Percentiles rank a stretch among this genome's conserved stretches.
Evolutionary conservation across 345 rosid species (phyloP).

Genomic region (Salix suchowensis): DNA sequence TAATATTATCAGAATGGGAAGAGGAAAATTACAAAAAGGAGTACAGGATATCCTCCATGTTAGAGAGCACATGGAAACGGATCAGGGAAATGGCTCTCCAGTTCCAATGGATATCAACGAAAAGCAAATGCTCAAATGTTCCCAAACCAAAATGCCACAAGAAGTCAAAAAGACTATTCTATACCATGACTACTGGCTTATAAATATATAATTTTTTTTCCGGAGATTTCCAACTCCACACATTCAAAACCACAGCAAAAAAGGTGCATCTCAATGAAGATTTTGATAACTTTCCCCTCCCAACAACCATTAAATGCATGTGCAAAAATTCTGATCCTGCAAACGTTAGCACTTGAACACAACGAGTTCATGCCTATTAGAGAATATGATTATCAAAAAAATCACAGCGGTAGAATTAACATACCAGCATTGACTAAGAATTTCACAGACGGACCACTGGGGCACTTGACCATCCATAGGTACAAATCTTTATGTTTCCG

Average conservation of each 20-base stretch:
- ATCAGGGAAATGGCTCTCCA: not conserved
- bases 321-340: not conserved
- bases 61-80: not conserved
- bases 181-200: not conserved
- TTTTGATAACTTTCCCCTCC: not conserved
- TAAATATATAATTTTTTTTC: not conserved
- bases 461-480: conserved; percentile 74
- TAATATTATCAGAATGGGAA: not conserved
- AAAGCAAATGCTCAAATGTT: not conserved
- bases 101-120: not conserved
- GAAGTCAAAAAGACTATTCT: not conserved
- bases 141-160: not conserved
- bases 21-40: not conserved
- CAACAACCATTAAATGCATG: not conserved
- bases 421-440: conserved; percentile 94
- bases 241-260: not conserved
- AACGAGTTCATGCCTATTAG: not conserved
- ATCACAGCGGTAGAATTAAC: not conserved
- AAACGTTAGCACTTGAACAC: not conserved
- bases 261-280: not conserved
- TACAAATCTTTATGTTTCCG: conserved; percentile 92
- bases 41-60: not conserved
- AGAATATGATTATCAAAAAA: not conserved
- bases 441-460: conserved; percentile 79
- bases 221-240: not conserved